Evolutionary conservation across 2,329 filamentous ascomycete species (phyloP), one percentile per base, ranked within the genome.

Genomic region (Penicillium sp.): DNA sequence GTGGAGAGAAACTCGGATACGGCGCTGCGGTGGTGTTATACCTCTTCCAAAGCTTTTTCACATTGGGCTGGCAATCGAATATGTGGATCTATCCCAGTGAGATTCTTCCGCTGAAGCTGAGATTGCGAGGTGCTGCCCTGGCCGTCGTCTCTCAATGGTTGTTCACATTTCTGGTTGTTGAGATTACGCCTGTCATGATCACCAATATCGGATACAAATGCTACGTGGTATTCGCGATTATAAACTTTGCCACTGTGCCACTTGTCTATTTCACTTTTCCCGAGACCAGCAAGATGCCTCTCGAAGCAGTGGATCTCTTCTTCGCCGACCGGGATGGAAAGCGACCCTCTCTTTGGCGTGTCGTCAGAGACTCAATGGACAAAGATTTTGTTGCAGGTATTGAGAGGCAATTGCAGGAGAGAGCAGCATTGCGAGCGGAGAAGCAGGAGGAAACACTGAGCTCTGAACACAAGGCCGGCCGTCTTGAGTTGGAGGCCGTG

Each of bases 381-480:
- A 53, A 53, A 9, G 53, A 59, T 27, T 61, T 58, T 26, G 56
- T 61, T 7, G n/a, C 23, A 8, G 56, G 44, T 1, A 21, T 61
- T 42, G 44, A 53, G 29, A 37, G 49, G 13, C 52, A 58, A 31
- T 39, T 61, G 13, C 48, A 55, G 86, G 85, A 83, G 7, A 47
- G 55, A 27, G 56, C 55, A n/a, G 35, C 19, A 19, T 39, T 46
- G 13, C 23, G 53, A 23, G 31, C 46, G 8, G 50, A 49, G 6
- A 37, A 29, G 9, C 25, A 33, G 16, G 57, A 57, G 4, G 47
- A 35, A 6, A n/a, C 31, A n/a, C 16, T 21, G 35, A 25, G 4
- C 16, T 26, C 16, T 13, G 57, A 53, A 16, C 19, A 35, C 2
- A 56, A 45, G 25, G 29, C 55, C 8, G 37, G 23, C 14, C 44